Evolutionary conservation across 768 basidiomycete genomes (phyloP).

Genomic region (Dioszegia aurantiaca): DNA sequence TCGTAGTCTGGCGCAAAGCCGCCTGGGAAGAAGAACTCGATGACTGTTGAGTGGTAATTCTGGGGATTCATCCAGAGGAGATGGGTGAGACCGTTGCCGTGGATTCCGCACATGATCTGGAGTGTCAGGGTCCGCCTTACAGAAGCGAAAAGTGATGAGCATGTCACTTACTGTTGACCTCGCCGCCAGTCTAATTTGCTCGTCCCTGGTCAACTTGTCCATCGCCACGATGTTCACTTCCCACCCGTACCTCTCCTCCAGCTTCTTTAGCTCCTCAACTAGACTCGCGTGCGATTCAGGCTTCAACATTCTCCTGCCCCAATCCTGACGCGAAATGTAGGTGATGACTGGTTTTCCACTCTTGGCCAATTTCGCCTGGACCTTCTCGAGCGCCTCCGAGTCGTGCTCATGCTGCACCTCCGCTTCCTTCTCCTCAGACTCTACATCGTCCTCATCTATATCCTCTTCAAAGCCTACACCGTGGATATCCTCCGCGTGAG

Average conservation of each 20-base stretch:
- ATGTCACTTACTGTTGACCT: slow-evolving; percentile 70
- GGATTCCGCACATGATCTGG: slow-evolving; percentile 52
- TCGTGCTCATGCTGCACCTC: slow-evolving; percentile 32
- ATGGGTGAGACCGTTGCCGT: slow-evolving; percentile 62
- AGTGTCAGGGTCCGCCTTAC: slow-evolving; percentile 1
- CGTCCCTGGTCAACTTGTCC: slow-evolving; percentile 72
- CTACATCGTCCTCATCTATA: slow-evolving; percentile 29
- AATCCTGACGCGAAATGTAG: slow-evolving; percentile 83
- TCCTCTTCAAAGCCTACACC: slow-evolving; percentile 19
- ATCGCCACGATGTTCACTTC: slow-evolving; percentile 85
- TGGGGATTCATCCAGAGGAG: slow-evolving; percentile 74
- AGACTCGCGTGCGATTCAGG: slow-evolving; percentile 73
- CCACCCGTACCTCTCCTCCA: slow-evolving; percentile 70
- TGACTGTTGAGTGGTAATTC: slow-evolving; percentile 71
- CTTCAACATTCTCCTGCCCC: slow-evolving; percentile 79
- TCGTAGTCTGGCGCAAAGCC: slow-evolving; percentile 86
- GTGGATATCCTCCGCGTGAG: slow-evolving; percentile 8
- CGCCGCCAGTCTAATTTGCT: slow-evolving; percentile 76
- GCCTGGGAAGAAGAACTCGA: slow-evolving; percentile 76
- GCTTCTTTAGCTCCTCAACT: slow-evolving; percentile 67
- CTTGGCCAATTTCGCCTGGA: slow-evolving; percentile 50
- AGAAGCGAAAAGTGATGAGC: background rate
- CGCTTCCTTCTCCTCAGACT: slow-evolving; percentile 48
- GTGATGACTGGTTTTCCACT: slow-evolving; percentile 74
- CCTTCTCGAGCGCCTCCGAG: slow-evolving; percentile 22